Evolutionary conservation across 257 asterid species (phyloP).

Genomic region (Gynochthodes officinalis): DNA sequence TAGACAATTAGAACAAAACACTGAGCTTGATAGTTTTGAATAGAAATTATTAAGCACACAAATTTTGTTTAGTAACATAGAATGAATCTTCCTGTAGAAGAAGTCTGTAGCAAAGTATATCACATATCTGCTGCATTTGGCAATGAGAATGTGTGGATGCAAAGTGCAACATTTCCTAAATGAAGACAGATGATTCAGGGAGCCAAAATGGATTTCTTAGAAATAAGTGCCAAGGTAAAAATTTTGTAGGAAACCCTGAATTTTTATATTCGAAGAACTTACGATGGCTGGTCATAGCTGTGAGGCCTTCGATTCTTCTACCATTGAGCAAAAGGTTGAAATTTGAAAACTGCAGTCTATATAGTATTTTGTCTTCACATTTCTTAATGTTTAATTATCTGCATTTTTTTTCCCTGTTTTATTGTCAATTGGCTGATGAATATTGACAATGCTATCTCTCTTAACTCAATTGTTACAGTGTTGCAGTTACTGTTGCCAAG

Average conservation of each 20-base stretch:
- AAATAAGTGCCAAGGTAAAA: neutral
- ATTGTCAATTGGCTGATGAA: neutral
- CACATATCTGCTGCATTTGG: neutral
- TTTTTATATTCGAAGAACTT: neutral
- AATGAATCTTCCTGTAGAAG: neutral
- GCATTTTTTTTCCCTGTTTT: neutral
- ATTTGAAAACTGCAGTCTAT: neutral
- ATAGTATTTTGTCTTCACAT: neutral
- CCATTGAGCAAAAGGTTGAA: neutral
- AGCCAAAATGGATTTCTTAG: neutral
- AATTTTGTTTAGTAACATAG: neutral
- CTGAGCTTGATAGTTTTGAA: neutral
- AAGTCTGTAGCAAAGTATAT: neutral
- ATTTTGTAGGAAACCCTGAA: neutral
- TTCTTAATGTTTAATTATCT: neutral
- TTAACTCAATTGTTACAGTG: neutral
- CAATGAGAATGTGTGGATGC: too few relatives aligned
- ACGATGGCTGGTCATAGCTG: neutral
- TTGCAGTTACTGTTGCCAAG: neutral
- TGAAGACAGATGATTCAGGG: neutral
- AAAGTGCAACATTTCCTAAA: too few relatives aligned
- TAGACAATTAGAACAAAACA: conserved; percentile 26
- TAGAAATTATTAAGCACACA: neutral
- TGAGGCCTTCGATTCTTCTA: neutral
- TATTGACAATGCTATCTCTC: neutral